Percentiles rank a stretch among this genome's conserved stretches.
These are phyloP conservation scores for Alliaria petiolata DNA, from an alignment of 345 rosid species.

Conservation along the genomic window DNA sequence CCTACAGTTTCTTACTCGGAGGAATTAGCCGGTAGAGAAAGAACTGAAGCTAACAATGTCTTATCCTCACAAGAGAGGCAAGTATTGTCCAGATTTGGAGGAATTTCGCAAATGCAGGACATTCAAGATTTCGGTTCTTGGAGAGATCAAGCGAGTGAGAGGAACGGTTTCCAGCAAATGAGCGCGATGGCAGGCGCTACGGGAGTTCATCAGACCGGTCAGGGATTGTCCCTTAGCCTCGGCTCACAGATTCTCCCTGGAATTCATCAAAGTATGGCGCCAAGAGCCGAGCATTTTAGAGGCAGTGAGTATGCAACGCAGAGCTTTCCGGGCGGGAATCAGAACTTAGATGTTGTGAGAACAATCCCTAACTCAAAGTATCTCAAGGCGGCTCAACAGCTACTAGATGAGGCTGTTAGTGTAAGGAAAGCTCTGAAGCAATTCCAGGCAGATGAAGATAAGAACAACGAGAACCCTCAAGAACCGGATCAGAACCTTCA, in stretches of 20 bases:
- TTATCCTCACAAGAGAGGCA: conserved; percentile 55
- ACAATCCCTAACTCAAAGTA: conserved; percentile 69
- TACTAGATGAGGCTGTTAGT: conserved; percentile 93
- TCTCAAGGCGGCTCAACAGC: conserved; percentile 83
- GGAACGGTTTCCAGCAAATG: conserved; percentile 65
- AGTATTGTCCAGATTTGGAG: conserved; percentile 52
- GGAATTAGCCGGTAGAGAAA: conserved; percentile 36
- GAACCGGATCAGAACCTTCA: conserved; percentile 47
- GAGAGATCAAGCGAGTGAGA: conserved; percentile 52
- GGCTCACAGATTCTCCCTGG: conserved; percentile 63
- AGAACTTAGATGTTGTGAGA: conserved; percentile 42
- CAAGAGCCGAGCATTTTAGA: conserved; percentile 47
- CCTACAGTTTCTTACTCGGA: conserved; percentile 19
- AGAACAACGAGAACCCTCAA: conserved; percentile 38
- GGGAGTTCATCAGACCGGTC: conserved; percentile 47
- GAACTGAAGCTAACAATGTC: conserved; percentile 31
- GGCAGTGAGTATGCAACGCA: conserved; percentile 52
- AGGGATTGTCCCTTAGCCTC: conserved; percentile 71
- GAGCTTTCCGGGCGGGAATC: conserved; percentile 39
- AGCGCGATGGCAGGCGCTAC: conserved; percentile 44
- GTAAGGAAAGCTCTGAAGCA: conserved; percentile 73
- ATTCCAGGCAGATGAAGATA: conserved; percentile 47
- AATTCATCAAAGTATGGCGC: neutral
- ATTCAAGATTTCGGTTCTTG: conserved; percentile 47
- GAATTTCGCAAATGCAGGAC: conserved; percentile 51